Evolutionary conservation across 1,139 yeast species (phyloP).

Genomic region (Pichia sp.): DNA sequence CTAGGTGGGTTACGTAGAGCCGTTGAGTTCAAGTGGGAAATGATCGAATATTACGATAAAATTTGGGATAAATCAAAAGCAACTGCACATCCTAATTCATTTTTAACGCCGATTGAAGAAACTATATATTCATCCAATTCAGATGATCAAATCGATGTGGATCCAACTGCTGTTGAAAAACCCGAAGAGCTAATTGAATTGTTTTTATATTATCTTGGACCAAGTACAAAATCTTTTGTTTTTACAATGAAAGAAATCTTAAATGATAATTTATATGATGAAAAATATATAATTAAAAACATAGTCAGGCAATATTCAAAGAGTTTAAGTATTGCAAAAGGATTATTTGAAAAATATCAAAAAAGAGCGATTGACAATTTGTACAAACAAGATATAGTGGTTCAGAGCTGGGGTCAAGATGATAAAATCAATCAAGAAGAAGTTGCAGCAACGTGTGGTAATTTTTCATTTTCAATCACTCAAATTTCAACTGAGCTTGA

Average conservation of each 20-base stretch:
- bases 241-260: constrained; percentile 60
- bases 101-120: not conserved
- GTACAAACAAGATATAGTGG: constrained; percentile 54
- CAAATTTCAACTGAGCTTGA: constrained; percentile 57
- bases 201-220: constrained; percentile 63
- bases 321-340: constrained; percentile 49
- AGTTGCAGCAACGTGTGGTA: constrained; percentile 80
- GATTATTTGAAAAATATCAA: constrained; percentile 53
- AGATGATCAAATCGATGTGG: constrained; percentile 15
- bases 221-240: constrained; percentile 63
- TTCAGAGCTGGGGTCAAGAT: constrained; percentile 33
- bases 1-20: constrained; percentile 66
- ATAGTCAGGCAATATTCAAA: constrained; percentile 39
- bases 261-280: constrained; percentile 53
- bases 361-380: constrained; percentile 49
- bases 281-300: constrained; percentile 30
- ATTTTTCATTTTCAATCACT: constrained; percentile 60
- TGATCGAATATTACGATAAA: constrained; percentile 29
- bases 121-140: not conserved
- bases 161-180: constrained; percentile 29
- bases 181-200: constrained; percentile 54
- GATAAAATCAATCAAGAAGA: constrained; percentile 66
- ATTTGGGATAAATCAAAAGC: not conserved
- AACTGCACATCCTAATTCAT: not conserved
- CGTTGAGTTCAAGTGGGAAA: constrained; percentile 57